phyloP scores from a whole-genome alignment of 2,329 filamentous ascomycete genomes.

The Mollisia scopiformis region DNA sequence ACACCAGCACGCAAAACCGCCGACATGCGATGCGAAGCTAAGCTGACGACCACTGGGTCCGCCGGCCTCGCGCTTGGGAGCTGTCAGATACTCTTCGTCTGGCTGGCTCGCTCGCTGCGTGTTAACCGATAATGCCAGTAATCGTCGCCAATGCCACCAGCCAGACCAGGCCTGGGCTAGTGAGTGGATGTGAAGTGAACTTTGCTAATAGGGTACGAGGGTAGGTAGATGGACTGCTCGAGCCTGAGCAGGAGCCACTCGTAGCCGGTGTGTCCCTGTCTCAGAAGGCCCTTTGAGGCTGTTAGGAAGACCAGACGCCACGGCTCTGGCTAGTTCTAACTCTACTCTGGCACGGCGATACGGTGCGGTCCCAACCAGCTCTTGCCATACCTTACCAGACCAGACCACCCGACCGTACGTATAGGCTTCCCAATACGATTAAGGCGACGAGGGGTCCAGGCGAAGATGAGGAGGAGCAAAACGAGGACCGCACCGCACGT shows the following conservation, averaged over 20 bases:
- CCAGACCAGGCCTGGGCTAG: no score
- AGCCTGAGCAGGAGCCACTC: not conserved
- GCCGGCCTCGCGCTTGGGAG: slow-evolving; percentile 12
- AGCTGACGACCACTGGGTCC: slow-evolving; percentile 17
- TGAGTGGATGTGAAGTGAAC: no score
- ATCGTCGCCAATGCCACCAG: no score
- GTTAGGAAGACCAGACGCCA: slow-evolving; percentile 11
- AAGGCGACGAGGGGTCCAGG: not conserved
- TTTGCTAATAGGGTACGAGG: no score
- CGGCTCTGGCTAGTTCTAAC: slow-evolving; percentile 7
- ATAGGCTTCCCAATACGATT: slow-evolving; percentile 2
- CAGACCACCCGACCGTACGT: not conserved
- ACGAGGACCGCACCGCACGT: not conserved
- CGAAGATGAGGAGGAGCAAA: no score
- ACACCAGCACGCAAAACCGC: slow-evolving; percentile 5
- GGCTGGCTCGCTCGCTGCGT: no score
- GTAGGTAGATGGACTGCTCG: not conserved
- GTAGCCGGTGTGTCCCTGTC: slow-evolving; percentile 1
- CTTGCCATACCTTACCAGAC: not conserved
- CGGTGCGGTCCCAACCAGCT: not conserved
- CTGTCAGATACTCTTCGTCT: slow-evolving; percentile 16
- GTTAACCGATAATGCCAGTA: no score
- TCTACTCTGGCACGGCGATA: slow-evolving; percentile 6
- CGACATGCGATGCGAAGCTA: slow-evolving; percentile 13
- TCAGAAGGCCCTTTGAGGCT: slow-evolving; percentile 11